phyloP scores from a whole-genome alignment of 83 land plant species.

The Isoetes engelmannii region DNA sequence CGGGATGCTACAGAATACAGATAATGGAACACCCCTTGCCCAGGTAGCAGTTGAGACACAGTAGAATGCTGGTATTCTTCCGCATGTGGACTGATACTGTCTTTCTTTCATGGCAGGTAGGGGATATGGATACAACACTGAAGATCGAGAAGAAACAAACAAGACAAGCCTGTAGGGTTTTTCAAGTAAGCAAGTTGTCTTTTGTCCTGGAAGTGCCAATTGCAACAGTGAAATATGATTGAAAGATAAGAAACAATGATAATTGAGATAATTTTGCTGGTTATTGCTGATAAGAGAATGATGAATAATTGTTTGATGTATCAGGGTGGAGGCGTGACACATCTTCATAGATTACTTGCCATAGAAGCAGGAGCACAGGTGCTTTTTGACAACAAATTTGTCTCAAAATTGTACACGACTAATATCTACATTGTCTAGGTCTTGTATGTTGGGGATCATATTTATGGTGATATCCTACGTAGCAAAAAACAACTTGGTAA shows the following conservation, averaged over 20 bases:
- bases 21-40: conserved; percentile 80
- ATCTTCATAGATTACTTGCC: conserved; percentile 81
- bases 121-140: conserved; percentile 28
- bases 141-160: conserved; percentile 20
- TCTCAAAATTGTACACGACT: conserved; percentile 8
- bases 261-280: conserved; percentile 2
- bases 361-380: conserved; percentile 97
- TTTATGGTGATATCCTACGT: conserved; percentile 95
- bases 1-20: conserved; percentile 97
- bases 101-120: conserved; percentile 46
- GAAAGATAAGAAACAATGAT: conserved; percentile 1
- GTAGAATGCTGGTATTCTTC: no score
- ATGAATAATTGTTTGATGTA: conserved; percentile 3
- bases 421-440: conserved; percentile 39
- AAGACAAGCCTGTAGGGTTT: conserved; percentile 59
- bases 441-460: conserved; percentile 96
- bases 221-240: neutral
- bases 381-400: neutral
- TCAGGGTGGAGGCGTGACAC: conserved; percentile 94
- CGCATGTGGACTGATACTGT: neutral
- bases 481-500: conserved; percentile 97
- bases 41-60: conserved; percentile 42
- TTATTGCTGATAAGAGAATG: conserved; percentile 10
- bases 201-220: no score
- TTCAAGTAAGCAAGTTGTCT: conserved; percentile 47